Evolutionary conservation across 192 early-diverging fungal species (phyloP).

Genomic region (Phycomyces blakesleeanus): DNA sequence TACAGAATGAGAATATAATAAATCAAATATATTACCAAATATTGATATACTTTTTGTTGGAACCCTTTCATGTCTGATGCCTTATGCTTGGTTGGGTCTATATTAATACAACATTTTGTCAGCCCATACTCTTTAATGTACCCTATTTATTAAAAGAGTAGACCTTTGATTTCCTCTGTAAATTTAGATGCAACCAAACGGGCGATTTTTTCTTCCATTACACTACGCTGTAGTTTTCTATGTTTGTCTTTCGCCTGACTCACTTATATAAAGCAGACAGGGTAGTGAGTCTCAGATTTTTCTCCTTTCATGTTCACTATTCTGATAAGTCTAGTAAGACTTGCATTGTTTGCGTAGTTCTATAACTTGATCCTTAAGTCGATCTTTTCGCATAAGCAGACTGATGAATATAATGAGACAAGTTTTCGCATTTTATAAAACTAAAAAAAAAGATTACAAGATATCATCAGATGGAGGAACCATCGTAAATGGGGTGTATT

Average conservation of each 20-base stretch:
- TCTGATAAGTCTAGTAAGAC: background rate
- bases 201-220: constrained; percentile 20
- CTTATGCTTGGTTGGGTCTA: constrained; percentile 15
- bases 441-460: background rate
- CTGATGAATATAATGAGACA: background rate
- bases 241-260: background rate
- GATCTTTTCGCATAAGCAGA: background rate
- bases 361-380: background rate
- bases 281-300: too few species aligned
- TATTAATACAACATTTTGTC: background rate
- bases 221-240: background rate
- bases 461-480: background rate
- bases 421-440: background rate
- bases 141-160: background rate
- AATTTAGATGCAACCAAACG: constrained; percentile 6
- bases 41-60: constrained; percentile 14
- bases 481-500: background rate
- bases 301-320: too few species aligned
- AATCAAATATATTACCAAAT: background rate
- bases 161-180: constrained; percentile 17
- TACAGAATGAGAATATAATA: background rate
- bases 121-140: background rate
- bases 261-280: background rate
- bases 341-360: background rate
- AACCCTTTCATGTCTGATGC: constrained; percentile 10